These are phyloP conservation scores for Rhynchospora breviuscula DNA, from an alignment of 176 grass and related monocot genomes.

Conservation along the genomic window DNA sequence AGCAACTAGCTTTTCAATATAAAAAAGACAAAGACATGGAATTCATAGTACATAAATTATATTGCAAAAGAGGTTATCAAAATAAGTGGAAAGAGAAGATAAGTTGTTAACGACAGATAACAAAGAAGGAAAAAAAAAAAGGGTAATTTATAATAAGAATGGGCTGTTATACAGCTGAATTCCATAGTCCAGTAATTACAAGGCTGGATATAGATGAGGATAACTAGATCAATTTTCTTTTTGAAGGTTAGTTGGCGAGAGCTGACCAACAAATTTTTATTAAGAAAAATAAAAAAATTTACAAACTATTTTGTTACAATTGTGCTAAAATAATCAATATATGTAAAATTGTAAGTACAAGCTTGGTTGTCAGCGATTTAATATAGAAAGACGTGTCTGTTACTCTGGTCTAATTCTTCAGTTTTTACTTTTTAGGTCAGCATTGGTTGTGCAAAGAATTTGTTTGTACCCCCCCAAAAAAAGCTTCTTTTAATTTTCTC, in stretches of 20 bases:
- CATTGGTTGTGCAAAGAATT: not conserved
- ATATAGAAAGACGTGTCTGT: no score
- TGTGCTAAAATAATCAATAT: not conserved
- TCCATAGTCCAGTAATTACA: not conserved
- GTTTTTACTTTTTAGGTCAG: no score
- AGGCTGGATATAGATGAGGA: not conserved
- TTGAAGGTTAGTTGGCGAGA: no score
- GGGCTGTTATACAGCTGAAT: not conserved
- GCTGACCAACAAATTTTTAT: no score
- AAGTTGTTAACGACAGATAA: not conserved
- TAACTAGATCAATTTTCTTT: no score
- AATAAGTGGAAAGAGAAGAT: not conserved
- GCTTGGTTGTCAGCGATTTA: not conserved
- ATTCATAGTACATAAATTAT: not conserved
- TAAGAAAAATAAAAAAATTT: no score
- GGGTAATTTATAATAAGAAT: not conserved
- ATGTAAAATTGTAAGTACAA: not conserved
- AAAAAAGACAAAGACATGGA: not conserved
- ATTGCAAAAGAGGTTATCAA: not conserved
- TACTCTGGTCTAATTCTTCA: no score
- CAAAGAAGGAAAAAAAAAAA: not conserved
- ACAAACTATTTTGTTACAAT: no score
- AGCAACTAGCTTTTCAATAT: not conserved
- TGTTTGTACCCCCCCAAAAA: not conserved
- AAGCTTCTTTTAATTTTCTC: not conserved